Percentiles rank a stretch among this genome's conserved stretches.
Evolutionary conservation across 306 rosid species (phyloP).

Genomic region (Castanea crenata): DNA sequence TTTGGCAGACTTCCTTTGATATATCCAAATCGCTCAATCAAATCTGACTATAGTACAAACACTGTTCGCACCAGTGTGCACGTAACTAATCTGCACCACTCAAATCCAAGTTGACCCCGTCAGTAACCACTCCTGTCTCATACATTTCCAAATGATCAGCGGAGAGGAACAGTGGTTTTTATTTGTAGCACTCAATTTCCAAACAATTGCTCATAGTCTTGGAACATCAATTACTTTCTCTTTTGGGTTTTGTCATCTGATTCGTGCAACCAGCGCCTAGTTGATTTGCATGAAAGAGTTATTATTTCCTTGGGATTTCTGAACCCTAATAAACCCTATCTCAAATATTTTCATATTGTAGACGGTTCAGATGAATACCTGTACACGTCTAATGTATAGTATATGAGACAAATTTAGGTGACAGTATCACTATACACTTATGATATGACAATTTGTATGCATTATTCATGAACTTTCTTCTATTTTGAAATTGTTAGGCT

Average conservation of each 20-base stretch:
- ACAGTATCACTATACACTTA: too few relatives aligned
- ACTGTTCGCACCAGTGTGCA: slow-evolving; percentile 63
- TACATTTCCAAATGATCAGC: not conserved
- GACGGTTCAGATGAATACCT: too few relatives aligned
- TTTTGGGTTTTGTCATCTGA: slow-evolving; percentile 45
- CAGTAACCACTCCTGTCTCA: slow-evolving; percentile 6
- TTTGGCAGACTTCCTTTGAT: slow-evolving; percentile 36
- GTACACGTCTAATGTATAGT: too few relatives aligned
- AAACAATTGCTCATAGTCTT: not conserved
- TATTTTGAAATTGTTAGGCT: too few relatives aligned
- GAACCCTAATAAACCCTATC: too few relatives aligned
- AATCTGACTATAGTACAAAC: slow-evolving; percentile 40
- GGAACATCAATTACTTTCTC: slow-evolving; percentile 57
- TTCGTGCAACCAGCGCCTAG: slow-evolving; percentile 9
- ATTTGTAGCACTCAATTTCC: not conserved
- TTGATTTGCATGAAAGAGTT: not conserved
- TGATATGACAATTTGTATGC: too few relatives aligned
- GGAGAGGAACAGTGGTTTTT: not conserved
- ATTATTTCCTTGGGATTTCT: not conserved
- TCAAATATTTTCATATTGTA: too few relatives aligned
- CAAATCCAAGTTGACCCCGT: slow-evolving; percentile 24
- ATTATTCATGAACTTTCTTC: too few relatives aligned
- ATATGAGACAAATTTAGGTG: too few relatives aligned
- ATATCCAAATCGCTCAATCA: slow-evolving; percentile 66
- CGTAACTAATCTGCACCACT: slow-evolving; percentile 51